Base-by-base conservation (phyloP, 495 filamentous ascomycete species). In the Penicillium roqueforti region DNA sequence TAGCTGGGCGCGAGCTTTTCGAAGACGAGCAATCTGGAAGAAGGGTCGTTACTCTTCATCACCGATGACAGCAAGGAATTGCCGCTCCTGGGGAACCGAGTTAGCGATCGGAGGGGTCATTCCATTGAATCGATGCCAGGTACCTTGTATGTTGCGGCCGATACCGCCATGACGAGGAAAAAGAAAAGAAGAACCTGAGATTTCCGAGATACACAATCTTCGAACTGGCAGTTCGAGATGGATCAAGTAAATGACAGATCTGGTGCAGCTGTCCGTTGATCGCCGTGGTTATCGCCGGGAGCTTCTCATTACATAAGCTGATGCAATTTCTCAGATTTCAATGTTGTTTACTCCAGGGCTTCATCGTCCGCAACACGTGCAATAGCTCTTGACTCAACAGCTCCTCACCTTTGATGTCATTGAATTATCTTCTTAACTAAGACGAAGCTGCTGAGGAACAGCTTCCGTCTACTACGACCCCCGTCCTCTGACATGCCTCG, bases 1-100 rank as follows among this genome's bases (percentile, higher is more conserved):
- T 69, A 51, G 75, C 63, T 49, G 23, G 25, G 50, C 11, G 6
- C 29, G 3, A 32, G 37, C 11, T 10, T 18, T 31, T 26, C 3
- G 4, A 31, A 23, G 51, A 19, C 29, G 19, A 26, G 23, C 4
- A 25, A 20, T 42, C 20, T 46, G 25, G 29, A 44, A 8, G 32
- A 31, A 36, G 46, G 45, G 37, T 25, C 44, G 48, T 71, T 68
- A 95, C 93, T 78, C 75, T 85, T 97, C 93, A 73, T 99, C 95
- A 32, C 92, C 92, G 62, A 99, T 97, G 26, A 97, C 92, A 44
- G 93, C 95, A 46, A 97, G 82, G 75, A 99, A 96, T 70, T 97
- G 87, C 58, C 95, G 83, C 73, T 97, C 89, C 76, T 96, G 48
- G 47, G 55, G 37, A 48, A 48, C 23, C 18, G n/a, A 47, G 45